Conservation (phyloP, 192 early-diverging fungal species). For the Coemansia nantahalensis region DNA sequence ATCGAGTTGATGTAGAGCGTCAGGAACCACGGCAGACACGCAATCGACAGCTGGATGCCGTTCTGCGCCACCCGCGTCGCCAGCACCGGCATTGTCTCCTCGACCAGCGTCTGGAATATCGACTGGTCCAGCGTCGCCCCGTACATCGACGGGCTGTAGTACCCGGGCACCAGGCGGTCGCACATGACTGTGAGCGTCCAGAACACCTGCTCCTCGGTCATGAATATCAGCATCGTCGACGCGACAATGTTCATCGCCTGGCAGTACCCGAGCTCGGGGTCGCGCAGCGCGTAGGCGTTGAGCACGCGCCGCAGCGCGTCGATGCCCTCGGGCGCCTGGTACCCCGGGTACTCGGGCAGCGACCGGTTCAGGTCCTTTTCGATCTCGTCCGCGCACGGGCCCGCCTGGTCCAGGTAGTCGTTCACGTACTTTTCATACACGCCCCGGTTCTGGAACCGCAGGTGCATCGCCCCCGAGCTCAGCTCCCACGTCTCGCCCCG, state of each 20-base stretch:
- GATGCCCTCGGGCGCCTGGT: conserved; percentile 90
- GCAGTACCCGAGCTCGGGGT: conserved; percentile 97
- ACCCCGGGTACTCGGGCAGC: conserved; percentile 90
- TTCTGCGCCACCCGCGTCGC: conserved; percentile 76
- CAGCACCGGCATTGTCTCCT: conserved; percentile 89
- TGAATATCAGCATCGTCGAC: conserved; percentile 88
- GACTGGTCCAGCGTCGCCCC: conserved; percentile 94
- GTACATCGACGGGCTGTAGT: conserved; percentile 98
- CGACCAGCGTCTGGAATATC: conserved; percentile 87
- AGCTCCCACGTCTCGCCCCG: conserved; percentile 95
- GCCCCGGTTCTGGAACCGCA: conserved; percentile 82
- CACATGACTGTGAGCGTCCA: conserved; percentile 91
- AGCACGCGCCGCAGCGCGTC: conserved; percentile 90
- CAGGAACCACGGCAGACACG: conserved; percentile 97
- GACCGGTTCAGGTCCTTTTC: conserved; percentile 95
- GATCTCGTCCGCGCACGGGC: conserved; percentile 87
- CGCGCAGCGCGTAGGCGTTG: conserved; percentile 78
- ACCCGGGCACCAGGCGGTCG: conserved; percentile 88
- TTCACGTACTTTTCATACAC: conserved; percentile 62
- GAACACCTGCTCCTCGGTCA: conserved; percentile 97
- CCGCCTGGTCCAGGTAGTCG: conserved; percentile 68
- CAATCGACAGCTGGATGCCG: conserved; percentile 95
- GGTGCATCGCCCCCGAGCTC: conserved; percentile 81
- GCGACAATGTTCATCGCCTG: conserved; percentile 99
- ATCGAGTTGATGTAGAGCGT: conserved; percentile 96